These are phyloP conservation scores for Tetrapisispora taiwanensis DNA, from an alignment of 805 yeast species.

Conservation along the genomic window DNA sequence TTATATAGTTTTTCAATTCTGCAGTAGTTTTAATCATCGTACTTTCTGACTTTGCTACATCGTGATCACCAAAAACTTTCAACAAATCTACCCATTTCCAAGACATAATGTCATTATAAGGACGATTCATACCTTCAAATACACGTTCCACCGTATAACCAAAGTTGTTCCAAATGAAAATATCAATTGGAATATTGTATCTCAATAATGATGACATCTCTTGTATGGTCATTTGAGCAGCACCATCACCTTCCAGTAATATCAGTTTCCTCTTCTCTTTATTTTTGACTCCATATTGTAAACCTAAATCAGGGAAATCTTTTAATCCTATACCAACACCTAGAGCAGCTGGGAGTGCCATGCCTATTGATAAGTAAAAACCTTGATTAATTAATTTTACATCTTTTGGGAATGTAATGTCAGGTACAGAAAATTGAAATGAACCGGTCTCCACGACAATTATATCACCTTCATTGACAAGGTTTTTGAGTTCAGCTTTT, in stretches of 20 bases:
- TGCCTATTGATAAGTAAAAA: conserved; percentile 80
- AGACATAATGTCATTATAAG: conserved; percentile 69
- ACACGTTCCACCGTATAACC: conserved; percentile 89
- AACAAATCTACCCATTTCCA: conserved; percentile 77
- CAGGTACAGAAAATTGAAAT: conserved; percentile 67
- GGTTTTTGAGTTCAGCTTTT: conserved; percentile 32
- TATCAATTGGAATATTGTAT: conserved; percentile 50
- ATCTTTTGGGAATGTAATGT: conserved; percentile 48
- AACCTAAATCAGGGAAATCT: conserved; percentile 33
- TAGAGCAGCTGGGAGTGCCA: conserved; percentile 75
- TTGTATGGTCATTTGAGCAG: conserved; percentile 90
- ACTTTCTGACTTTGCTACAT: conserved; percentile 26
- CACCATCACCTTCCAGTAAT: conserved; percentile 83
- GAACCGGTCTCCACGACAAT: conserved; percentile 80
- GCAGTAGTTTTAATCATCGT: conserved; percentile 31
- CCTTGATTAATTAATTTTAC: conserved; percentile 51
- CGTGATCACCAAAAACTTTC: conserved; percentile 50
- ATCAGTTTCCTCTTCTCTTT: conserved; percentile 44
- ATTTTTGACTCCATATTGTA: conserved; percentile 15
- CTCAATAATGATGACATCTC: conserved; percentile 62
- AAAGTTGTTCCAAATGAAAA: conserved; percentile 68
- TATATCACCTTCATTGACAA: conserved; percentile 53
- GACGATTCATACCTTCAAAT: conserved; percentile 65
- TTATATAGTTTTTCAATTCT: conserved; percentile 32
- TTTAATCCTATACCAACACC: conserved; percentile 70